Evolutionary conservation across 1,284 basidiomycete genomes (phyloP), one percentile per base, ranked within the genome.

Genomic region (Sanghuangporus weigelae): DNA sequence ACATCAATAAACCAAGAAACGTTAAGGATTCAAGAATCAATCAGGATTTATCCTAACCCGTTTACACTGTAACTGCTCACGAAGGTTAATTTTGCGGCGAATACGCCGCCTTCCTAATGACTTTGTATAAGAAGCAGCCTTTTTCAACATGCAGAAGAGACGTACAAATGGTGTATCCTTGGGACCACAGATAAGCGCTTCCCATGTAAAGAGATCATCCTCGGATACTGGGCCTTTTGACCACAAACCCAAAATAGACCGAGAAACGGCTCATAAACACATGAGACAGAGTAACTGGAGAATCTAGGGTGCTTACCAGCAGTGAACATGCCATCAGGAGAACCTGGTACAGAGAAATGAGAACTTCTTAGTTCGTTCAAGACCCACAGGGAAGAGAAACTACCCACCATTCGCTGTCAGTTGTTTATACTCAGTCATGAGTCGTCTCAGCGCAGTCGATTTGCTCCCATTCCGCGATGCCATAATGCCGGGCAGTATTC

Each of bases 201-300:
- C 97, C 97, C 97, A 99, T 67, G 90, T 91, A 74, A 99, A 94
- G 81, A 99, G 96, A 79, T 99, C 95, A 68, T 91, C 88, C 77
- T 99, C 96, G 54, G 90, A 89, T 71, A 98, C 84, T 51, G 95
- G 95, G 0, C 94, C 93, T 88, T 71, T 65, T 64, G 39, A 38
- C 49, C n/a, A 51, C 53, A 53, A 19, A n/a, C 36, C 62, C n/a
- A 49, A 64, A 42, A 60, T 51, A 50, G 39, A 62, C 60, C 55
- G 53, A 36, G 50, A 60, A 54, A 50, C 51, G 23, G 21, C 38
- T 62, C 42, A 44, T 49, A 19, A 53, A 58, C 19, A 54, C 53
- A 35, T 11, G 53, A 39, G 26, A 60, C 65, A 39, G 12, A 10
- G 51, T 48, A 53, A 36, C 11, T 64, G 59, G 55, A 51, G 35